Conservation (phyloP, 2,329 filamentous ascomycete species). For the Biscogniauxia mediterranea region DNA sequence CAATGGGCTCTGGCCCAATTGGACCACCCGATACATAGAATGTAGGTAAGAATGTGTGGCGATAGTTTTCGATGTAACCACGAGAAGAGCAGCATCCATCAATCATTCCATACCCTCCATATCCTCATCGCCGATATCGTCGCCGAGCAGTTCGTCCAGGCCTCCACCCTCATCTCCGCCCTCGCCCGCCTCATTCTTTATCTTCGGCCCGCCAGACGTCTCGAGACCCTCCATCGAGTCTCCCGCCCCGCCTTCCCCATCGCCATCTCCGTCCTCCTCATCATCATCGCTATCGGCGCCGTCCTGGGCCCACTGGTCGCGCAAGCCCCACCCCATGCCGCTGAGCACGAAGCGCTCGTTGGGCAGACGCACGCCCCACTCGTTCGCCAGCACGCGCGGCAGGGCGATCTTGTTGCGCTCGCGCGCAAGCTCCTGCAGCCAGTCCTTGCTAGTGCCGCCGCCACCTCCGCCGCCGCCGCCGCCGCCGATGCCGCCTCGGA, state of each 20-base stretch:
- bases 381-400: slow-evolving; percentile 60
- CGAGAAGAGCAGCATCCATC: background rate
- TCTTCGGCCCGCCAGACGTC: slow-evolving; percentile 30
- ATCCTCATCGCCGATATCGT: slow-evolving; percentile 53
- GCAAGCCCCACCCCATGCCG: slow-evolving; percentile 63
- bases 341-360: slow-evolving; percentile 68
- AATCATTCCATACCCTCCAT: slow-evolving; percentile 44
- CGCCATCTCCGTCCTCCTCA: slow-evolving; percentile 36
- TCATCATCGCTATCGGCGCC: slow-evolving; percentile 40
- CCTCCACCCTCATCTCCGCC: slow-evolving; percentile 51
- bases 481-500: slow-evolving; percentile 51
- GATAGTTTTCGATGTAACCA: background rate
- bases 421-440: slow-evolving; percentile 70
- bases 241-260: slow-evolving; percentile 38
- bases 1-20: no score
- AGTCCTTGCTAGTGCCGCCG: slow-evolving; percentile 67
- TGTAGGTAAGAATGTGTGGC: background rate
- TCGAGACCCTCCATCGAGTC: slow-evolving; percentile 52
- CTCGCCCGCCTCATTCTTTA: slow-evolving; percentile 41
- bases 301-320: slow-evolving; percentile 55
- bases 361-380: slow-evolving; percentile 66
- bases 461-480: slow-evolving; percentile 43
- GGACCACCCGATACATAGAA: background rate
- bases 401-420: slow-evolving; percentile 67
- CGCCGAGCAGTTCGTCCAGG: slow-evolving; percentile 54